Evolutionary conservation across 257 asterid genomes (phyloP).

Genomic region (Linaria vulgaris): DNA sequence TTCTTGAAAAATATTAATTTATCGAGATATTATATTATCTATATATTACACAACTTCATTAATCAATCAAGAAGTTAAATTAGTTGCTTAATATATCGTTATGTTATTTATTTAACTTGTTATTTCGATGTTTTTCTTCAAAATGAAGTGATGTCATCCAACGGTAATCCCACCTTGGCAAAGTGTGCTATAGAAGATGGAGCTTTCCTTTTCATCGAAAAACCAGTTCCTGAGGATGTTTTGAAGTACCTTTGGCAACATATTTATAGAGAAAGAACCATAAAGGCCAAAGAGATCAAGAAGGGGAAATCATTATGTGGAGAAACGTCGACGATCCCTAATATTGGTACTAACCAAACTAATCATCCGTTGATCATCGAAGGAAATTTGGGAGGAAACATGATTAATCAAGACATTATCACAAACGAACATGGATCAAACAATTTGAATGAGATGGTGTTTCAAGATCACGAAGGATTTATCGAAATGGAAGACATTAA

Average conservation of each 20-base stretch:
- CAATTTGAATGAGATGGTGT: not conserved
- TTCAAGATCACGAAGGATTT: too few species aligned
- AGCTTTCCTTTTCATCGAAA: slow-evolving; percentile 19
- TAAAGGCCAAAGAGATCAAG: not conserved
- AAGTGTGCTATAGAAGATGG: slow-evolving; percentile 17
- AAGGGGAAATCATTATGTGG: not conserved
- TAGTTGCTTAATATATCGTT: too few species aligned
- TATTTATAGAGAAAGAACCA: not conserved
- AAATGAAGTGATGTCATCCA: slow-evolving; percentile 18
- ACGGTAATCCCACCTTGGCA: not conserved
- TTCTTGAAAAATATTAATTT: not conserved
- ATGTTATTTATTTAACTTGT: too few species aligned
- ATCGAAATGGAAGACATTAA: too few species aligned
- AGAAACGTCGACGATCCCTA: too few species aligned
- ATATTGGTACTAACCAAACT: not conserved
- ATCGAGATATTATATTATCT: too few species aligned
- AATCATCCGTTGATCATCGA: not conserved
- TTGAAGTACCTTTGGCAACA: slow-evolving; percentile 18
- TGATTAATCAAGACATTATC: not conserved
- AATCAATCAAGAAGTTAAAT: not conserved
- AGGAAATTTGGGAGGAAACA: not conserved
- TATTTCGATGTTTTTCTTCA: too few species aligned
- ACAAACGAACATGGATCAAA: not conserved
- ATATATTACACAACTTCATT: too few species aligned
- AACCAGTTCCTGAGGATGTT: slow-evolving; percentile 2